Evolutionary conservation across 495 filamentous ascomycete genomes (phyloP).

Genomic region (Penicillium samsonianum): DNA sequence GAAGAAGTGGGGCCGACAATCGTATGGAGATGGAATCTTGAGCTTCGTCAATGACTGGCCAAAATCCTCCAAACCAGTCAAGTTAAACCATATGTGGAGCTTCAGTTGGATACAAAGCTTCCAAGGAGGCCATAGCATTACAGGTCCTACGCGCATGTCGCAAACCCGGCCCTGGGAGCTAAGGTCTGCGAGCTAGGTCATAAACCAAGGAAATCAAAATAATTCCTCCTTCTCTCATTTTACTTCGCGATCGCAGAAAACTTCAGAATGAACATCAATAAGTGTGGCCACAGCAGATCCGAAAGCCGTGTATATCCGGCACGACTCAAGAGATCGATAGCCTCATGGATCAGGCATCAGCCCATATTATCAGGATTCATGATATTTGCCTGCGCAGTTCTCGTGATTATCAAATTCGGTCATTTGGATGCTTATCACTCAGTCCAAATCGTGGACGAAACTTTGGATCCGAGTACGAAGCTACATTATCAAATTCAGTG

Average conservation of each 20-base stretch:
- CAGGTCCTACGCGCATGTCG: neutral
- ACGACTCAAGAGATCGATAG: neutral
- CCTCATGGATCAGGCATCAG: conserved; percentile 1
- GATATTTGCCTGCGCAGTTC: neutral
- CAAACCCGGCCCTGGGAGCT: too few relatives aligned
- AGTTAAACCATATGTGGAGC: neutral
- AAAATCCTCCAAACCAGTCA: too few relatives aligned
- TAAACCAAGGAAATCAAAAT: neutral
- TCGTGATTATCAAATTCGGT: neutral
- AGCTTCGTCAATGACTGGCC: too few relatives aligned
- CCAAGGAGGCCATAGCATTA: neutral
- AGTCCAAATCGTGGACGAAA: neutral
- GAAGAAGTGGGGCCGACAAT: too few relatives aligned
- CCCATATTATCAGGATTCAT: neutral
- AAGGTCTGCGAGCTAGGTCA: too few relatives aligned
- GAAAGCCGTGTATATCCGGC: neutral
- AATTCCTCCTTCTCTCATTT: neutral
- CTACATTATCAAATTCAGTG: neutral
- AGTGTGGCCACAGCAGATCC: neutral
- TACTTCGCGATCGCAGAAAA: neutral
- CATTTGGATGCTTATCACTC: neutral
- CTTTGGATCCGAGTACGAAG: neutral
- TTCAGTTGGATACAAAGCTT: neutral
- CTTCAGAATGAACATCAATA: neutral
- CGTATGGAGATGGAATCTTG: too few relatives aligned